Base-by-base conservation (phyloP, 2,329 filamentous ascomycete genomes). In the Chaetomium strumarium region DNA sequence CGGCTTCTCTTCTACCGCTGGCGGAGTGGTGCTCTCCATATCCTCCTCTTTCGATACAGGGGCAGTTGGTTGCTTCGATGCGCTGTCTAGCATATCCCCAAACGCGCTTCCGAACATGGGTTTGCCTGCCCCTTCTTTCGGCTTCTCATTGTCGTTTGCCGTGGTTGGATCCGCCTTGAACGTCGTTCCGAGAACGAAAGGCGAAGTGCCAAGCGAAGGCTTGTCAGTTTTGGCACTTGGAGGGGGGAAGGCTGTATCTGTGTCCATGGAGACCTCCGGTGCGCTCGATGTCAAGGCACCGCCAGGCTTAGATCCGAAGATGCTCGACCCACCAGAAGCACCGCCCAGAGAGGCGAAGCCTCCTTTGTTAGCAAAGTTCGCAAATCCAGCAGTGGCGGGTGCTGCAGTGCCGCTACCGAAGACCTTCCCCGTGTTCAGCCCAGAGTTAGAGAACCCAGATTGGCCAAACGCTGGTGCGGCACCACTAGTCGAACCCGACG, bases 111-210 rank as follows among this genome's bases (percentile, higher is more conserved):
- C 79, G 62, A 88, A 87, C 58, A 86, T 74, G 5, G 74, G 73
- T 12, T 72, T 72, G n/a, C 69, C 67, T 17, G 66, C 60, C n/a
- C 67, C 66, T 19, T 67, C 65, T 19, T 68, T 64, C 14, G 77
- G 70, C 56, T 78, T 79, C 9, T 77, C 73, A 34, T 75, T 68
- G 52, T 85, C 80, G 20, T 86, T 77, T 53, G 81, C 82, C 1
- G 79, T 74, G 41, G 76, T 75, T 6, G 79, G 76, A 58, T 88
- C 84, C 9, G 76, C 75, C 62, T 83, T 81, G 70, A 89, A 90
- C 1, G 80, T 83, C 30, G 81, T 84, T 37, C 78, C 77, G 14
- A 89, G 72, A 60, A 86, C 85, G 69, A 89, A 89, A 0, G 79
- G 76, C 14, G 72, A 68, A n/a, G 75, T 75, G 24, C 73, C 75